Conservation (phyloP, 148 eudicot species). For the Arctostaphylos glauca region DNA sequence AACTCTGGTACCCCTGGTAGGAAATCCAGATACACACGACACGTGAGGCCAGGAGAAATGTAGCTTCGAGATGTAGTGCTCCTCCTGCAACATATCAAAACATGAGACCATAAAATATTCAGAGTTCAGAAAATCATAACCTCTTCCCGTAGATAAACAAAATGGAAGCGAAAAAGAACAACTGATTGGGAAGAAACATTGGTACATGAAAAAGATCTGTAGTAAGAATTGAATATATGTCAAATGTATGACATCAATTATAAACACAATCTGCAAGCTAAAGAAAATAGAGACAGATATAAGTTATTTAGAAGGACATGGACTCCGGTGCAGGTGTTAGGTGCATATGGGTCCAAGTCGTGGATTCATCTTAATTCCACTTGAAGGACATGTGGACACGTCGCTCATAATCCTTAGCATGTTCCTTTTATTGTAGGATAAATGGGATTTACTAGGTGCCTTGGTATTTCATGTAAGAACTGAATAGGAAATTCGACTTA, state of each 20-base stretch:
- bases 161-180: background rate
- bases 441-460: no score
- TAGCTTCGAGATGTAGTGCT: conserved; percentile 68
- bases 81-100: conserved; percentile 56
- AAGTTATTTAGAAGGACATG: background rate
- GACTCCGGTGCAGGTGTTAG: no score
- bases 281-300: background rate
- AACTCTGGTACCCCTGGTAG: conserved; percentile 63
- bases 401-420: no score
- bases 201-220: background rate
- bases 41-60: conserved; percentile 90
- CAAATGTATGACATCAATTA: background rate
- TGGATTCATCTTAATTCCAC: no score
- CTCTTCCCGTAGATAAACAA: background rate
- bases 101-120: background rate
- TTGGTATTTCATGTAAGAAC: no score
- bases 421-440: no score
- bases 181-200: background rate
- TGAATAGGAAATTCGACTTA: no score
- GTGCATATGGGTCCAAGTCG: no score
- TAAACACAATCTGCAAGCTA: background rate
- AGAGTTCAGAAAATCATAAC: background rate
- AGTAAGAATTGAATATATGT: no score
- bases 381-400: no score
- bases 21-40: conserved; percentile 64